phyloP scores from a whole-genome alignment of 768 basidiomycete species.

The Podaxis sp. region DNA sequence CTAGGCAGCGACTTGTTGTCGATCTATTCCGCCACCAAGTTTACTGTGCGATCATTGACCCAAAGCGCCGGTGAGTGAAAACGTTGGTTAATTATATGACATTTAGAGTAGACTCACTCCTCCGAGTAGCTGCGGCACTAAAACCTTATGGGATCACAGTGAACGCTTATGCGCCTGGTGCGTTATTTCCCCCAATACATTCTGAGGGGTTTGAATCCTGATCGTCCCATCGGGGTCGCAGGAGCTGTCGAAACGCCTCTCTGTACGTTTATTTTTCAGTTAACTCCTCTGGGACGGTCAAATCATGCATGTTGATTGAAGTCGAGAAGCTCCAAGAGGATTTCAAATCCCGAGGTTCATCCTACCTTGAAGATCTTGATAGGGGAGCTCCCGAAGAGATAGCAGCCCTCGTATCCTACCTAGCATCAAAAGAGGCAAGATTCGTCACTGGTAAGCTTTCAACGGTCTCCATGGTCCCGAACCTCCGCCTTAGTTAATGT shows the following conservation, averaged over 20 bases:
- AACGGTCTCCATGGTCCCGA: neutral
- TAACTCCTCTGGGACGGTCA: neutral
- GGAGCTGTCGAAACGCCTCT: slow-evolving; percentile 6
- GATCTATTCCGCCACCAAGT: slow-evolving; percentile 36
- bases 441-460: slow-evolving; percentile 19
- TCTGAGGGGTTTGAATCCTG: neutral
- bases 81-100: neutral
- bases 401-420: slow-evolving; percentile 20
- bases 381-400: slow-evolving; percentile 16
- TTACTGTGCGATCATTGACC: slow-evolving; percentile 38
- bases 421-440: slow-evolving; percentile 20
- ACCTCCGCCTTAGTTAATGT: neutral
- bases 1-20: slow-evolving; percentile 5
- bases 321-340: neutral
- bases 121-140: slow-evolving; percentile 31
- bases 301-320: neutral
- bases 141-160: slow-evolving; percentile 38
- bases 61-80: slow-evolving; percentile 32
- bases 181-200: neutral
- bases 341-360: neutral
- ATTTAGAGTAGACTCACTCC: neutral
- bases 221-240: neutral
- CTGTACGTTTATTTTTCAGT: neutral
- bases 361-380: neutral
- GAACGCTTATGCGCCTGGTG: slow-evolving; percentile 41